phyloP scores from a whole-genome alignment of 495 filamentous ascomycete species.

The Annulohypoxylon moriforme region DNA sequence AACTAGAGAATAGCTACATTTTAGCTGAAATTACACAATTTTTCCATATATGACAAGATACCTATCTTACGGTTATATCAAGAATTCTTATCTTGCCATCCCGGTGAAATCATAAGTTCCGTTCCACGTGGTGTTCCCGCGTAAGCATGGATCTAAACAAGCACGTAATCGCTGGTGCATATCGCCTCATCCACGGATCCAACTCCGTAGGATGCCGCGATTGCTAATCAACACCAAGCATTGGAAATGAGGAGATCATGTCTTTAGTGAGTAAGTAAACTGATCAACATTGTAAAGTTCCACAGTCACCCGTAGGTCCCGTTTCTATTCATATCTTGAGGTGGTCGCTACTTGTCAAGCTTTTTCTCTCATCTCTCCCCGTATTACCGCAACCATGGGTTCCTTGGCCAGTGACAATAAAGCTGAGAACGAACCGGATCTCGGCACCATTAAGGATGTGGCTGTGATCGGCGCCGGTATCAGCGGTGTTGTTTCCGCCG shows the following conservation, averaged over 20 bases:
- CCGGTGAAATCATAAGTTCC: background rate
- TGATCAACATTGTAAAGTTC: constrained; percentile 1
- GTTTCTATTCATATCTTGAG: constrained; percentile 27
- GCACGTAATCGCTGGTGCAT: constrained; percentile 33
- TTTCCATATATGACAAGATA: background rate
- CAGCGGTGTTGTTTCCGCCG: constrained; percentile 72
- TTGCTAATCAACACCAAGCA: constrained; percentile 37
- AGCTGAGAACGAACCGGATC: constrained; percentile 4
- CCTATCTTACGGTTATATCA: background rate
- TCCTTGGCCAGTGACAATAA: constrained; percentile 15
- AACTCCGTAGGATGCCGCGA: background rate
- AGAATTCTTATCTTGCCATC: background rate
- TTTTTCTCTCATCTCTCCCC: background rate
- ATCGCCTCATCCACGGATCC: constrained; percentile 26
- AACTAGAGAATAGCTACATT: background rate
- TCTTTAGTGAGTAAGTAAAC: background rate
- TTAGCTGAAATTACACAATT: background rate
- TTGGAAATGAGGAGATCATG: constrained; percentile 9
- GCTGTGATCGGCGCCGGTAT: constrained; percentile 79
- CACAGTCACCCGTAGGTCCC: background rate
- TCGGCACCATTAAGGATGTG: constrained; percentile 55
- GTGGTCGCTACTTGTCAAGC: constrained; percentile 7
- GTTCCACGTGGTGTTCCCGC: constrained; percentile 4
- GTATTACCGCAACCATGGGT: constrained; percentile 20
- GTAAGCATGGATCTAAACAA: background rate